Percentiles rank a stretch among this genome's conserved stretches.
Evolutionary conservation across 352 stramenopile genomes (phyloP).

Genomic region (Pythium vanterpoolii): DNA sequence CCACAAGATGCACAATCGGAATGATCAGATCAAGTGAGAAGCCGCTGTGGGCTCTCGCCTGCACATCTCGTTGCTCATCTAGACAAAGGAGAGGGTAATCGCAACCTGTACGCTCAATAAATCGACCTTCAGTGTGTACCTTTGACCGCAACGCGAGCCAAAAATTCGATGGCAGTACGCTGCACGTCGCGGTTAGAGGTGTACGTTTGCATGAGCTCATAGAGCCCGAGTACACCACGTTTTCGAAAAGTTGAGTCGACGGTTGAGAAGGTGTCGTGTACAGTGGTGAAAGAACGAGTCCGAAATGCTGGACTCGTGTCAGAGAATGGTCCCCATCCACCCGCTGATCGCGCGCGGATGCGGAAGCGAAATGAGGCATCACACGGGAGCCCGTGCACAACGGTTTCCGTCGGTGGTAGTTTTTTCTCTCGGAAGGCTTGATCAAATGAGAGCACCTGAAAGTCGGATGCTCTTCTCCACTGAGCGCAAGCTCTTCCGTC

Average conservation of each 20-base stretch:
- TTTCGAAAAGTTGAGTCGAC: conserved; percentile 22
- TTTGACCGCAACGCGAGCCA: conserved; percentile 42
- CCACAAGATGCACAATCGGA: conserved; percentile 14
- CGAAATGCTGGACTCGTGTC: conserved; percentile 30
- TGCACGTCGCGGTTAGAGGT: conserved; percentile 33
- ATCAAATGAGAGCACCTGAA: conserved; percentile 58
- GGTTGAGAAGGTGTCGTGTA: conserved; percentile 32
- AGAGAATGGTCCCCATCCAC: conserved; percentile 67
- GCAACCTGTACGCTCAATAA: too few relatives aligned
- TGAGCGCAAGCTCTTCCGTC: conserved; percentile 38
- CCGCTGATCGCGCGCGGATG: conserved; percentile 46
- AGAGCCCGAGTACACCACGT: conserved; percentile 24
- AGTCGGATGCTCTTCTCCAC: conserved; percentile 53
- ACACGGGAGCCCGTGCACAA: conserved; percentile 33
- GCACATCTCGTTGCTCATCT: background rate
- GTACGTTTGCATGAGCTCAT: conserved; percentile 45
- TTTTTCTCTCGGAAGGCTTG: conserved; percentile 30
- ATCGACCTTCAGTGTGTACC: conserved; percentile 8
- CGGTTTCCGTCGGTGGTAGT: conserved; percentile 27
- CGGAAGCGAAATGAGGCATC: conserved; percentile 63
- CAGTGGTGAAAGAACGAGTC: conserved; percentile 34
- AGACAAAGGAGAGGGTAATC: background rate
- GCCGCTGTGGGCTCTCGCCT: background rate
- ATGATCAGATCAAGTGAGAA: background rate
- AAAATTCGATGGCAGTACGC: conserved; percentile 32